A percentile compares a stretch with the other conserved stretches of the same genome.
These are phyloP conservation scores for Stachybotrys elegans DNA, from an alignment of 2,329 filamentous ascomycete genomes.

Conservation along the genomic window DNA sequence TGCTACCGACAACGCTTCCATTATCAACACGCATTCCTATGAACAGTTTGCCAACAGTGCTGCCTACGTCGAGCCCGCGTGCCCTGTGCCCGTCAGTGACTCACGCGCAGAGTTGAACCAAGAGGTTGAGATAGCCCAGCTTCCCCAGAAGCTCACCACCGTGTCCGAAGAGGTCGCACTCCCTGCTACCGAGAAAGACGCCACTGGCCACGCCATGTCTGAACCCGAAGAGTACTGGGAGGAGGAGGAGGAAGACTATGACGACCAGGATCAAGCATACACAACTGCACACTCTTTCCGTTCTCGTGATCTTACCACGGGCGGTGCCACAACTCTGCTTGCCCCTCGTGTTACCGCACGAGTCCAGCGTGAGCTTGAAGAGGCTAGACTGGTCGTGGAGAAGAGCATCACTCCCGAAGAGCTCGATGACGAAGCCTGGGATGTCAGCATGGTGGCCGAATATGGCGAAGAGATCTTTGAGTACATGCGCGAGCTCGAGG, in stretches of 20 bases:
- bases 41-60: slow-evolving; percentile 3
- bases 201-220: slow-evolving; percentile 22
- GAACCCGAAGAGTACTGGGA: slow-evolving; percentile 69
- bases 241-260: slow-evolving; percentile 66
- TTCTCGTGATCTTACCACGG: slow-evolving; percentile 59
- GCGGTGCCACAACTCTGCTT: slow-evolving; percentile 53
- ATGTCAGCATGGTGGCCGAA: slow-evolving; percentile 96
- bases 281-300: slow-evolving; percentile 71
- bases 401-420: slow-evolving; percentile 66
- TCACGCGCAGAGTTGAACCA: slow-evolving; percentile 16
- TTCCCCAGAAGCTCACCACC: slow-evolving; percentile 21
- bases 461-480: slow-evolving; percentile 94
- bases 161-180: slow-evolving; percentile 23
- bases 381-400: slow-evolving; percentile 61
- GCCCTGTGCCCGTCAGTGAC: slow-evolving; percentile 17
- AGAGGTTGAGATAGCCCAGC: slow-evolving; percentile 16
- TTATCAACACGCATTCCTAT: neutral
- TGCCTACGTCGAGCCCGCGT: slow-evolving; percentile 22
- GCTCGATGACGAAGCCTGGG: slow-evolving; percentile 82
- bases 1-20: neutral
- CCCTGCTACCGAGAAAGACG: slow-evolving; percentile 17
- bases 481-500: slow-evolving; percentile 88
- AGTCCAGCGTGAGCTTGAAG: slow-evolving; percentile 66
- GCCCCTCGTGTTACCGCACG: slow-evolving; percentile 68
- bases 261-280: slow-evolving; percentile 61